Evolutionary conservation across 148 eudicot species (phyloP).

Genomic region (Linanthus parryae): DNA sequence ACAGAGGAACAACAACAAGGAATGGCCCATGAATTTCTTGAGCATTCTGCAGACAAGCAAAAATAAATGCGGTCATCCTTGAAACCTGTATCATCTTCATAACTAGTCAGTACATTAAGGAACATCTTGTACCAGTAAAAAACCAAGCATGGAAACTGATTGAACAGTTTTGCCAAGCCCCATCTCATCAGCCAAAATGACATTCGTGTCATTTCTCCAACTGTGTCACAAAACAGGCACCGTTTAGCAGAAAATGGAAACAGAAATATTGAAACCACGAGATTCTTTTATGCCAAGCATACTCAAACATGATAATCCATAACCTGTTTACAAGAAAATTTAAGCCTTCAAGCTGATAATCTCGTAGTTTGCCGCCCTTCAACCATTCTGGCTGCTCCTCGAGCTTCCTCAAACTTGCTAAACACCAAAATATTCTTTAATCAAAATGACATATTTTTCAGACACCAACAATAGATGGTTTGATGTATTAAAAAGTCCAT

Average conservation of each 20-base stretch:
- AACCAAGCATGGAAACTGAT: constrained; percentile 99
- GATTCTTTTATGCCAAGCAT: neutral
- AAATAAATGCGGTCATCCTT: too few species aligned
- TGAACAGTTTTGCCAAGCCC: constrained; percentile 99
- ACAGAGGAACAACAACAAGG: constrained; percentile 96
- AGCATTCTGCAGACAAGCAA: constrained; percentile 52
- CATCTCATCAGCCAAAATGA: constrained; percentile 99
- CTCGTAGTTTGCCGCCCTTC: constrained; percentile 92
- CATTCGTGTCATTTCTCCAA: constrained; percentile 99
- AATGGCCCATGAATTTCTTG: constrained; percentile 96
- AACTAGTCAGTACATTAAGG: too few species aligned
- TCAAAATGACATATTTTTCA: too few species aligned
- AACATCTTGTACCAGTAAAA: constrained; percentile 92
- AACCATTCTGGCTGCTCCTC: constrained; percentile 99
- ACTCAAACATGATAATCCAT: neutral
- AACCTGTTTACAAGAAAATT: constrained; percentile 98
- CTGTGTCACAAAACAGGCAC: constrained; percentile 33
- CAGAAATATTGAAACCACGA: neutral
- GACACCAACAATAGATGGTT: too few species aligned
- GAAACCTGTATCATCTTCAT: too few species aligned
- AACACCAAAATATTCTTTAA: constrained; percentile 8
- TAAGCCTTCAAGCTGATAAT: constrained; percentile 97
- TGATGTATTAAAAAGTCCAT: too few species aligned
- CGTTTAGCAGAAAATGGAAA: constrained; percentile 3
- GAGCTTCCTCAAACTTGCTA: constrained; percentile 94